phyloP scores from a whole-genome alignment of 2,329 filamentous ascomycete species.

The Cladosporium oxysporum region DNA sequence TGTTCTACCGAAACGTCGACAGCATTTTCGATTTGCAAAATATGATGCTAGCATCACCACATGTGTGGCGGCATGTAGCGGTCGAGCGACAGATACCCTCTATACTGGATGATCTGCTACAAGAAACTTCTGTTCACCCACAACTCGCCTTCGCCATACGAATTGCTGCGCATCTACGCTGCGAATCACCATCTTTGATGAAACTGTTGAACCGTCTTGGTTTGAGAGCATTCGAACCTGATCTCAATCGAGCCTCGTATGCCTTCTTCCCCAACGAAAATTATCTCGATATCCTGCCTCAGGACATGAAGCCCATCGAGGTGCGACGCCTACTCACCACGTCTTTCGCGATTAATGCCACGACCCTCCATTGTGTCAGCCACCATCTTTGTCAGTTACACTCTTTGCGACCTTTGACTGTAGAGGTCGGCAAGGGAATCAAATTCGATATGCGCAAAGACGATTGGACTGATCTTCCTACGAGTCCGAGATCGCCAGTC shows the following conservation, averaged over 20 bases:
- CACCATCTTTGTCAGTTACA: neutral
- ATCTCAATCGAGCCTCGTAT: neutral
- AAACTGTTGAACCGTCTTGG: neutral
- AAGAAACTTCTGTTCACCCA: neutral
- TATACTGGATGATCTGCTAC: constrained; percentile 10
- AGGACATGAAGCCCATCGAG: neutral
- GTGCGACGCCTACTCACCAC: neutral
- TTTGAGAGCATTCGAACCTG: neutral
- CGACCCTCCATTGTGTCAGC: neutral
- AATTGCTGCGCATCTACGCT: constrained; percentile 4
- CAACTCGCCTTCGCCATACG: neutral
- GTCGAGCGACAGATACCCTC: constrained; percentile 5
- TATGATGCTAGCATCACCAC: constrained; percentile 10
- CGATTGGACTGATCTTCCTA: neutral
- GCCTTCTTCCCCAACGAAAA: neutral
- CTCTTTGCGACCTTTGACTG: neutral
- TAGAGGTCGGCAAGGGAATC: neutral
- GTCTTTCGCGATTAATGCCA: neutral
- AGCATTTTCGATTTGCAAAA: constrained; percentile 1
- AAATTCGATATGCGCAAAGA: neutral
- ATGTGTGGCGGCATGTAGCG: constrained; percentile 7
- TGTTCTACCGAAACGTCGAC: neutral
- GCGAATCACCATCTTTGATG: constrained; percentile 8
- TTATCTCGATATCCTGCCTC: neutral
- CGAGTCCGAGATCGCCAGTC: neutral